These are phyloP conservation scores for Moringa oleifera DNA, from an alignment of 345 rosid species.

Conservation along the genomic window DNA sequence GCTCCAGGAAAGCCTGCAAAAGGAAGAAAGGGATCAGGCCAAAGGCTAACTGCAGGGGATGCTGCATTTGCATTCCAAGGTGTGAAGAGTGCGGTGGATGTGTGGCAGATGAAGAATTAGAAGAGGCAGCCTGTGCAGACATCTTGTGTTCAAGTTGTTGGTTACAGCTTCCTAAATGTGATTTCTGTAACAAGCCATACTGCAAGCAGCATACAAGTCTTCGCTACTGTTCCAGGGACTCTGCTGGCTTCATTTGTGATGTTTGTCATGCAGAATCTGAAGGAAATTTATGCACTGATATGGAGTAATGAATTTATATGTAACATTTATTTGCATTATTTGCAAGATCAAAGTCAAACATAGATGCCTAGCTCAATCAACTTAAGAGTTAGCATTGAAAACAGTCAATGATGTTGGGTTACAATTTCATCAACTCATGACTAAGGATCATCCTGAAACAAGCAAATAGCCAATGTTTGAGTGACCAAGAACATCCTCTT, in stretches of 20 bases:
- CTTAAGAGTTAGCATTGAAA: too few relatives aligned
- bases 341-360: too few relatives aligned
- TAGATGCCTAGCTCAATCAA: too few relatives aligned
- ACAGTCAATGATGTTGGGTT: too few relatives aligned
- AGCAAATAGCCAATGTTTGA: too few relatives aligned
- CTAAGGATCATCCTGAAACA: too few relatives aligned
- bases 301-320: constrained; percentile 12
- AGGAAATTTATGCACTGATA: constrained; percentile 8
- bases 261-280: constrained; percentile 36
- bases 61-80: constrained; percentile 53
- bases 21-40: constrained; percentile 17
- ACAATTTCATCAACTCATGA: too few relatives aligned
- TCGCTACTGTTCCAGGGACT: constrained; percentile 10
- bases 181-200: constrained; percentile 62
- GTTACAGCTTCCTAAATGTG: constrained; percentile 69
- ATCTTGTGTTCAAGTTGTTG: constrained; percentile 59
- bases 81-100: constrained; percentile 67
- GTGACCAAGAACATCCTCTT: too few relatives aligned
- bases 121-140: constrained; percentile 46
- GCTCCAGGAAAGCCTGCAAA: constrained; percentile 46
- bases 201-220: constrained; percentile 37
- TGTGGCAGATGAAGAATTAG: constrained; percentile 32
- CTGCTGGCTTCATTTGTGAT: constrained; percentile 48
- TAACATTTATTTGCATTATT: too few relatives aligned
- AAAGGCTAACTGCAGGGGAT: constrained; percentile 43